A percentile compares a stretch with the other conserved stretches of the same genome.
Evolutionary conservation across 257 asterid species (phyloP).

Genomic region (Petunia secreta): DNA sequence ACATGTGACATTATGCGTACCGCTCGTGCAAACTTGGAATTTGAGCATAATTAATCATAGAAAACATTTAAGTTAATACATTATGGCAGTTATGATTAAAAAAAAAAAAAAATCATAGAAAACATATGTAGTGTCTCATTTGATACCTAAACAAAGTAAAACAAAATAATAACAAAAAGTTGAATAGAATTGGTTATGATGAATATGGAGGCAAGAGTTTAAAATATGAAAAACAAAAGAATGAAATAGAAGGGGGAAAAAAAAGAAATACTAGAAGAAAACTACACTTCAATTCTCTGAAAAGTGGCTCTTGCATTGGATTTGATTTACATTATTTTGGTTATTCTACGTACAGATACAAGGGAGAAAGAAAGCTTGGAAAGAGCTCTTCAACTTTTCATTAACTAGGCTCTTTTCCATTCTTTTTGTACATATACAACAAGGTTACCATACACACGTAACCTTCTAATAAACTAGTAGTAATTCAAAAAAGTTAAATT

Average conservation of each 20-base stretch:
- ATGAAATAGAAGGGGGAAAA: not conserved
- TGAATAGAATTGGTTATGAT: not conserved
- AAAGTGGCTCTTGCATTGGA: not conserved
- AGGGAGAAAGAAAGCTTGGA: not conserved
- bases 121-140: not conserved
- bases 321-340: slow-evolving; percentile 15
- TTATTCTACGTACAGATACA: not conserved
- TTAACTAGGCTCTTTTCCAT: slow-evolving; percentile 8
- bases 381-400: slow-evolving; percentile 12
- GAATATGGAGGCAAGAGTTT: not conserved
- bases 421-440: slow-evolving; percentile 13
- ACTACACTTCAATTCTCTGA: not conserved
- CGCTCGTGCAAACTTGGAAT: not conserved
- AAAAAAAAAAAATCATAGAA: too few relatives aligned
- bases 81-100: too few relatives aligned
- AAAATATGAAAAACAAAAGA: not conserved
- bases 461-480: not conserved
- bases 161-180: not conserved
- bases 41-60: not conserved
- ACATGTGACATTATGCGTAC: not conserved
- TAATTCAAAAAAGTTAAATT: not conserved
- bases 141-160: not conserved
- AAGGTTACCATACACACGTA: slow-evolving; percentile 19
- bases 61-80: not conserved
- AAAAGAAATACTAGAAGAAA: too few relatives aligned